Evolutionary conservation across 2,329 filamentous ascomycete species (phyloP), one percentile per base, ranked within the genome.

Genomic region (Exophiala sp.): DNA sequence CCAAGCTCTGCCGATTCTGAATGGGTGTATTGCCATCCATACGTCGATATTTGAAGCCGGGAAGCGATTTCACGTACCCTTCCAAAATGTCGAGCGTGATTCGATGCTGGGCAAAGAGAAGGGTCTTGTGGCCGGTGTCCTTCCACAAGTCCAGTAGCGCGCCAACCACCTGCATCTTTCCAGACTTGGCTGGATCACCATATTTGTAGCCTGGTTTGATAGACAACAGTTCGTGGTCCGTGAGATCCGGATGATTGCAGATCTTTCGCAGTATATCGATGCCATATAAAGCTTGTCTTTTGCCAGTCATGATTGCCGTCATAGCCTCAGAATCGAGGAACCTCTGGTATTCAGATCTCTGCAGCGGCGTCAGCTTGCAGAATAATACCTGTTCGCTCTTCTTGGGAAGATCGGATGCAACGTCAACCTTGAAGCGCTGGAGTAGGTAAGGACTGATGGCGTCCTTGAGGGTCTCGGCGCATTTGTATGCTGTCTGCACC

Each of bases 381-480:
- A 98, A 97, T 2, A 98, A 74, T 0, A 98, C 93, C 60, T 95
- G 88, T 65, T 98, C 93, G 43, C 83, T 95, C 75, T 98, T 98
- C 67, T 95, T 88, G 0, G 93, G 93, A 10, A 98, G 73, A 66
- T 97, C 91, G 6, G 90, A 81, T 3, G 93, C 91, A 11, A 98
- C 93, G 66, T 98, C 93, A 1, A 86, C 81, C 68, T 98, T 98
- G 65, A 95, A 81, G 7, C 93, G 82, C 64, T 97, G 91, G 2
- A 98, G 75, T 3, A 98, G 76, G 64, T 96, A 98, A 2, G 91
- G 88, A 60, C 86, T 90, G 60, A 98, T 95, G 0, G 89, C 84
- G 58, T 95, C 89, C 63, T 96, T 96, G 37, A 98, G 71, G 0
- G 89, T 93, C 64, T 95, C 88, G 8, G 94, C 93, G 61, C 91